Conservation (phyloP, 1,139 yeast genomes). For the Pneumocystis jirovecii region DNA sequence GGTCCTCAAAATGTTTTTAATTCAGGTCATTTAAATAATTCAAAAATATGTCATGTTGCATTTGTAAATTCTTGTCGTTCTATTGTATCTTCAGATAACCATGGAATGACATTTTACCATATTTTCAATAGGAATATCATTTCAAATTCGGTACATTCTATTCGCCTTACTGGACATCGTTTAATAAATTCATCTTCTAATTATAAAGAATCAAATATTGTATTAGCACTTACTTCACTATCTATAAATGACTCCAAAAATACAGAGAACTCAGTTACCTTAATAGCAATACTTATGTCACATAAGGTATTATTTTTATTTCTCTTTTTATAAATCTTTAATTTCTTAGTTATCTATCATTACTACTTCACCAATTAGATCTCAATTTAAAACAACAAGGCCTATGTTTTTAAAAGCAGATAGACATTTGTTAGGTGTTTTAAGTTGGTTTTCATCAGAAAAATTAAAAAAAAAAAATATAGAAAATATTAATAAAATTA, state of each 20-base stretch:
- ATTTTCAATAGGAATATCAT: constrained; percentile 42
- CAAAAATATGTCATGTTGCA: constrained; percentile 34
- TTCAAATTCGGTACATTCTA: constrained; percentile 36
- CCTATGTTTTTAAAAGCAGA: constrained; percentile 24
- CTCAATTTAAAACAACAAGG: constrained; percentile 40
- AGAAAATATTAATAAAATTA: constrained; percentile 23
- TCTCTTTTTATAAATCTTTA: not conserved
- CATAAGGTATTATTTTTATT: constrained; percentile 16
- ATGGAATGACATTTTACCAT: constrained; percentile 49
- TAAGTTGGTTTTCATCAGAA: not conserved
- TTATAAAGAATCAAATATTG: not conserved
- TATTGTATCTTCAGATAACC: constrained; percentile 42
- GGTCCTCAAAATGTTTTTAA: constrained; percentile 22
- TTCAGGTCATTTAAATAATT: constrained; percentile 41
- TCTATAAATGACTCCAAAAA: constrained; percentile 43
- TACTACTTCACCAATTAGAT: constrained; percentile 41
- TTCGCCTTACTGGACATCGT: constrained; percentile 37
- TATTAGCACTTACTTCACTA: constrained; percentile 32
- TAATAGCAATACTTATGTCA: constrained; percentile 48
- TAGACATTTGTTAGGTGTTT: not conserved
- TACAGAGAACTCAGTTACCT: constrained; percentile 41
- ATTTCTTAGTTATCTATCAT: constrained; percentile 32
- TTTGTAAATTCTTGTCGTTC: constrained; percentile 46
- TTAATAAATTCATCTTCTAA: not conserved
- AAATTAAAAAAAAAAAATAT: not conserved